Percentiles rank a stretch among this genome's conserved stretches.
Evolutionary conservation across 305 asterid species (phyloP).

Genomic region (Stenogyne calaminthoides): DNA sequence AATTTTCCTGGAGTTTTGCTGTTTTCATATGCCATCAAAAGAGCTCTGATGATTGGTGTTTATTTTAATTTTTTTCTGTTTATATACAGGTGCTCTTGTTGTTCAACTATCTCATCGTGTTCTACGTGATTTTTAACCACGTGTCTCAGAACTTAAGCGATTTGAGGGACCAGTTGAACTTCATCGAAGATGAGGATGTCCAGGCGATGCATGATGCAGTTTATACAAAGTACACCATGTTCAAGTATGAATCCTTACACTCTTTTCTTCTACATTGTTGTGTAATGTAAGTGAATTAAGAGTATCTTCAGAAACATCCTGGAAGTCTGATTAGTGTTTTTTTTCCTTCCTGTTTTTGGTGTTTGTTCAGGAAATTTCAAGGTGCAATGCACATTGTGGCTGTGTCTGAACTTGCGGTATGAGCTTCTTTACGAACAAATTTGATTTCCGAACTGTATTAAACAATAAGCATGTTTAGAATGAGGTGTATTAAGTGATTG

Average conservation of each 20-base stretch:
- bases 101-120: conserved; percentile 54
- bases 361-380: conserved; percentile 71
- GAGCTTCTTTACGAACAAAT: conserved; percentile 11
- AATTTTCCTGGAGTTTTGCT: not conserved
- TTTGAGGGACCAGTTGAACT: conserved; percentile 69
- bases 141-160: conserved; percentile 60
- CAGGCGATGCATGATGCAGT: conserved; percentile 77
- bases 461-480: not conserved
- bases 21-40: not conserved
- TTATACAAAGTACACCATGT: conserved; percentile 73
- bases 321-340: not conserved
- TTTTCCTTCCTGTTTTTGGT: not conserved
- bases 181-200: conserved; percentile 69
- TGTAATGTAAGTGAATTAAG: not conserved
- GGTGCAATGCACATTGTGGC: conserved; percentile 80
- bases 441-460: not conserved
- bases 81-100: conserved; percentile 55
- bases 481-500: conserved; percentile 17
- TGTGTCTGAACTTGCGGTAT: conserved; percentile 79
- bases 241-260: conserved; percentile 59
- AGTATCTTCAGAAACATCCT: not conserved
- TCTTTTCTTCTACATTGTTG: not conserved
- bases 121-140: conserved; percentile 68
- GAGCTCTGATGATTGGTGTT: not conserved
- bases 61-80: not conserved